Conservation (phyloP, 805 yeast species). For the Saccharomycopsis fodiens region DNA sequence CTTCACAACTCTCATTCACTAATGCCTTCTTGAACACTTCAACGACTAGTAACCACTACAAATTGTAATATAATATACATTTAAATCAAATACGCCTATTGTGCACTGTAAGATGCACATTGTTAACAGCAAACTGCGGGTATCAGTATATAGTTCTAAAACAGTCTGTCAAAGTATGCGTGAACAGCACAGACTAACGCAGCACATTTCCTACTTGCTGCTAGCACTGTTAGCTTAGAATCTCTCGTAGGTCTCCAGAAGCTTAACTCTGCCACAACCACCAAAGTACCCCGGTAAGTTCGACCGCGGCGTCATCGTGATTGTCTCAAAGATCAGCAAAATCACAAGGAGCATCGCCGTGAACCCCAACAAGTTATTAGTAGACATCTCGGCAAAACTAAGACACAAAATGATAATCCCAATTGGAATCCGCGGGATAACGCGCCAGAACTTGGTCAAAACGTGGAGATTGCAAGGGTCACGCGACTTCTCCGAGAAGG, state of each 20-base stretch:
- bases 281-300: constrained; percentile 12
- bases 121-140: too few relatives aligned
- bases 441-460: constrained; percentile 32
- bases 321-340: constrained; percentile 33
- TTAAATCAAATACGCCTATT: too few relatives aligned
- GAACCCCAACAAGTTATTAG: constrained; percentile 37
- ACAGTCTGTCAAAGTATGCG: too few relatives aligned
- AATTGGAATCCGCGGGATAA: constrained; percentile 34
- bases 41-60: too few relatives aligned
- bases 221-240: too few relatives aligned
- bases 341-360: constrained; percentile 30
- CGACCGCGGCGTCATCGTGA: constrained; percentile 24
- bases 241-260: neutral
- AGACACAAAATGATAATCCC: constrained; percentile 34
- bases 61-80: too few relatives aligned
- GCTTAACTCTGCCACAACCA: constrained; percentile 4
- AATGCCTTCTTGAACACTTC: too few relatives aligned
- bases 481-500: constrained; percentile 36
- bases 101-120: too few relatives aligned
- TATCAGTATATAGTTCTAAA: too few relatives aligned
- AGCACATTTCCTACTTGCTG: too few relatives aligned
- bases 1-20: too few relatives aligned
- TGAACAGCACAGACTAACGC: too few relatives aligned
- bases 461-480: constrained; percentile 31
- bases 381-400: constrained; percentile 35